Evolutionary conservation across 371 early-diverging fungal genomes (phyloP), one percentile per base, ranked within the genome.

Genomic region (Lichtheimia ramosa): DNA sequence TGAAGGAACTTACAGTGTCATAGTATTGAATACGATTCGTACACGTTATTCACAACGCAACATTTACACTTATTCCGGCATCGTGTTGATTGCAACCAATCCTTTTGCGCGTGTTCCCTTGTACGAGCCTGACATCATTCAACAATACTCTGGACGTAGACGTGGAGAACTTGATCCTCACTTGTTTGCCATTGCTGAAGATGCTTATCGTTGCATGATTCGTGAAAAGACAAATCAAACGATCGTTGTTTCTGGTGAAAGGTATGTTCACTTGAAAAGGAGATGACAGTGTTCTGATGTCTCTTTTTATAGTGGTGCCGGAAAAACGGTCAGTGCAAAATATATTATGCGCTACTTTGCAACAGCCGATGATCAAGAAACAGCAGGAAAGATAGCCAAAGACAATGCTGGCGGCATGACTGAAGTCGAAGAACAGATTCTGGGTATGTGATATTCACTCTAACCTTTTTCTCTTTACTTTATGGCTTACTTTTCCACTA

Each of bases 21-120:
- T 61, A 75, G 96, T 98, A 3, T 82, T 97, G 61, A 90, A 95
- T 75, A 96, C 93, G 65, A 90, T 97, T 63, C 79, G 82, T 42
- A 84, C 92, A 4, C 88, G 97, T 51, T 98, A 96, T 66, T 74
- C 81, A 13, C 92, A 93, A 68, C 89, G 90, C 64, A 90, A 89
- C 73, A 96, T 97, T 61, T 99, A 99, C 74, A 99, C 99, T n/a
- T 98, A 97, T 69, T 97, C 98, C 23, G 99, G 99, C 51, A 94
- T 98, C 58, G 98, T 99, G 51, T 79, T 99, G 66, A 94, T 99
- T 54, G 97, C 99, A 40, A 88, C 95, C 65, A 99, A 99, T 77
- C 99, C 99, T 3, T 99, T 98, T 75, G 89, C 88, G 43, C 81
- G 91, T 25, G 86, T 99, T 43, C 79, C 88, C 18, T 75, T 97